Conservation (phyloP, 2,329 filamentous ascomycete genomes). For the Trichoderma lentiforme region DNA sequence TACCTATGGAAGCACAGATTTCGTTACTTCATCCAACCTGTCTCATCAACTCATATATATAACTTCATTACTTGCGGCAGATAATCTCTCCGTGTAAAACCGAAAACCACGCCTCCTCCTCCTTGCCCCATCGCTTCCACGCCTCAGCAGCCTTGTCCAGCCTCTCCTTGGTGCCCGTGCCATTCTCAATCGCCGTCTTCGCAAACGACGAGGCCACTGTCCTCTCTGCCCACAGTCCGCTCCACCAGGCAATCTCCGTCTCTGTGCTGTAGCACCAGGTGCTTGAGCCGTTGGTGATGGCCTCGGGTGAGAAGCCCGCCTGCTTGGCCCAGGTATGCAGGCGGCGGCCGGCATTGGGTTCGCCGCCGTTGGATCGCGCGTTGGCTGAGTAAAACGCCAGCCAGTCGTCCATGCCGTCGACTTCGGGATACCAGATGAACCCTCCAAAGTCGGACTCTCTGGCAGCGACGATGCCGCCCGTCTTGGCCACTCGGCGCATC, state of each 20-base stretch:
- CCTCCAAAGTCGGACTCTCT: slow-evolving; percentile 26
- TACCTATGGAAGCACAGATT: background rate
- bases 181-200: slow-evolving; percentile 18
- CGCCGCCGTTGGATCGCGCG: slow-evolving; percentile 21
- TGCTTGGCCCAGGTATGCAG: slow-evolving; percentile 24
- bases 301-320: slow-evolving; percentile 21
- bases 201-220: slow-evolving; percentile 23
- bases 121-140: slow-evolving; percentile 17
- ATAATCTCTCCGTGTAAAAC: slow-evolving; percentile 20
- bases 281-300: slow-evolving; percentile 21
- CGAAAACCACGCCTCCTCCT: slow-evolving; percentile 21
- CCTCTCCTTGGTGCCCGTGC: slow-evolving; percentile 24
- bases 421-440: slow-evolving; percentile 26
- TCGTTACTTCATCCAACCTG: background rate
- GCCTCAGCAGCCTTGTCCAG: slow-evolving; percentile 8
- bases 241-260: slow-evolving; percentile 24
- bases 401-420: slow-evolving; percentile 23
- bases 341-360: slow-evolving; percentile 25
- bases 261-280: slow-evolving; percentile 25
- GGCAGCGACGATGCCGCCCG: slow-evolving; percentile 38
- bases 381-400: slow-evolving; percentile 21
- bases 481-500: slow-evolving; percentile 40
- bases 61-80: slow-evolving; percentile 17
- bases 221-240: slow-evolving; percentile 24
- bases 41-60: background rate